Base-by-base conservation (phyloP, 495 filamentous ascomycete genomes). In the Aspergillus affinis region DNA sequence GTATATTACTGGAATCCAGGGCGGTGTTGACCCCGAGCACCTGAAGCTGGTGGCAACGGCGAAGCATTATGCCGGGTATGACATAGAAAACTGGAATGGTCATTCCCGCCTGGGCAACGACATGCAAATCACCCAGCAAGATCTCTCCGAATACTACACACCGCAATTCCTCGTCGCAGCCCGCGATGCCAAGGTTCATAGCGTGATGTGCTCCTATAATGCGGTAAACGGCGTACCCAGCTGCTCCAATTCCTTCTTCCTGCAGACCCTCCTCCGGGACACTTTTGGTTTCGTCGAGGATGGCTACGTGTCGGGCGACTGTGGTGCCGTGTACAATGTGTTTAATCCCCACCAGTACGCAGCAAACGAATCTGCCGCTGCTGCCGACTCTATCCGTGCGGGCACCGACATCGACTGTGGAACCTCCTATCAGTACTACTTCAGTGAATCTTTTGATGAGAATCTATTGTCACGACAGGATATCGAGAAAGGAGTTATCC, bases 1-100 rank as follows among this genome's bases (percentile, higher is more conserved):
- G 41, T 76, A 88, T 61, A 82, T 88, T 58, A 78, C 76, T 5
- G 86, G 85, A 27, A 72, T 89, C 10, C 82, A 89, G 61, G 86
- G 85, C 15, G 79, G 79, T 3, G 56, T 75, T 9, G 68, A 75
- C 27, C 74, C 78, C 0, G 70, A 72, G 12, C 65, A 73, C 10
- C 70, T 82, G 21, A 85, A 84, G 63, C 65, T 89, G n/a, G 77
- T 85, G 6, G 81, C 85, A 8, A 89, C 83, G 3, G 85, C 83
- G 51, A 89, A 88, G 64, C 86, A 89, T 65, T 89, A 74, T 58
- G 85, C 82, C 9, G 85, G 79, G 0, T 88, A 90, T 63, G 86
- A 90, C 58, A 74, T 89, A 4, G 88, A 90, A 60, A 77, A 77
- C 51, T 86, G 83, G 81, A 66, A 77, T 45, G 74, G 74, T 13